Evolutionary conservation across 495 filamentous ascomycete genomes (phyloP), one percentile per base, ranked within the genome.

Genomic region (Hyaloscypha hepaticicola): DNA sequence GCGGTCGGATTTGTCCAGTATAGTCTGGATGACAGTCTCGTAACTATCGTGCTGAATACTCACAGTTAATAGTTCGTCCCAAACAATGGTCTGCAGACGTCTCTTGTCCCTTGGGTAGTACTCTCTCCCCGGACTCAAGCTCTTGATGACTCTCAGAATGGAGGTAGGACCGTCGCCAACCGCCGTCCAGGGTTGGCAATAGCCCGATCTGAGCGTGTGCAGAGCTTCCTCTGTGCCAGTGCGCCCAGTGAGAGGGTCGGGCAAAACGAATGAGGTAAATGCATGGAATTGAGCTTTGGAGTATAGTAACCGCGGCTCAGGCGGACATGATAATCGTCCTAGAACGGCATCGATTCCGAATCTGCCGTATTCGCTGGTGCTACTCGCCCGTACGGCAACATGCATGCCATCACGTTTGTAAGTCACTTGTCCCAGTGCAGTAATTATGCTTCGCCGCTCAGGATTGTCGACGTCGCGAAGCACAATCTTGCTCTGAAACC

Each of bases 201-300:
- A 80, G 70, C 73, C 80, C 0, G 82, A 85, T 16, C 70, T 66
- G 16, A 89, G 79, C 55, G 80, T 78, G 2, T 70, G 58, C 5
- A 91, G 71, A 0, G 78, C 76, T 67, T 89, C 82, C 60, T 89
- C 85, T 0, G 83, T 85, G 0, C 88, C 88, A 7, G 85, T 89
- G 21, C 75, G 75, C 0, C 75, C 71, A 0, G 85, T 88, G 1
- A 90, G 71, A 0, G 76, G 66, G 67, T 91, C 88, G 0, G 84
- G 81, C 0, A 89, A 25, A 24, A 77, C 76, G 55, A 79, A 85
- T 0, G 85, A 85, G 0, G 87, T 90, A 0, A 83, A 31, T 0
- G 86, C 87, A 64, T 90, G 85, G 25, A 83, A 76, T 38, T 83
- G 79, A 26, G 78, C 79, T 56, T 87, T 83, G 27, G 75, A 77